These are phyloP conservation scores for Antrodiella citrinella DNA, from an alignment of 768 basidiomycete genomes.

Conservation along the genomic window DNA sequence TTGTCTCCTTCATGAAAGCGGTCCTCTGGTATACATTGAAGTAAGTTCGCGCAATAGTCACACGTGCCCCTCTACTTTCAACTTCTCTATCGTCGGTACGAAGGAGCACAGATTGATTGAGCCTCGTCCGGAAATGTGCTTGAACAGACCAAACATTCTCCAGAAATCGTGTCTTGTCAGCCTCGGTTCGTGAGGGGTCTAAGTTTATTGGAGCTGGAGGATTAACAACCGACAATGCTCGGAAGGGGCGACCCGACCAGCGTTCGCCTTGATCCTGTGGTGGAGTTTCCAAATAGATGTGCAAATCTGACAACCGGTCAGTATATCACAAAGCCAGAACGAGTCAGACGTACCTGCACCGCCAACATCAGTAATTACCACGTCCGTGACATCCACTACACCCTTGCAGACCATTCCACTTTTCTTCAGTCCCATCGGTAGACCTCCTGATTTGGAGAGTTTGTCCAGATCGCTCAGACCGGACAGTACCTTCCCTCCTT, in stretches of 20 bases:
- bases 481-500: slow-evolving; percentile 57
- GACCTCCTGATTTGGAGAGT: slow-evolving; percentile 51
- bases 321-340: not conserved
- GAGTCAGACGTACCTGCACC: slow-evolving; percentile 56
- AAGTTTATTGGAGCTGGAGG: slow-evolving; percentile 61
- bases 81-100: slow-evolving; percentile 70
- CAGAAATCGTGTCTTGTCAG: slow-evolving; percentile 75
- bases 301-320: slow-evolving; percentile 50
- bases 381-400: slow-evolving; percentile 75
- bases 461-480: slow-evolving; percentile 78
- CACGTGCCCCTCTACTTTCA: slow-evolving; percentile 51
- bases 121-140: slow-evolving; percentile 66
- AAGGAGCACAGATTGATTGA: slow-evolving; percentile 67
- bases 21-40: slow-evolving; percentile 84
- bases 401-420: slow-evolving; percentile 80
- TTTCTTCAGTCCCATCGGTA: slow-evolving; percentile 58
- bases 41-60: slow-evolving; percentile 70
- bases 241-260: slow-evolving; percentile 84
- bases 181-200: slow-evolving; percentile 54
- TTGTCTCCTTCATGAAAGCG: slow-evolving; percentile 67
- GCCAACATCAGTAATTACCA: slow-evolving; percentile 80
- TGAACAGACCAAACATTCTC: slow-evolving; percentile 88
- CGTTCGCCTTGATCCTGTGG: slow-evolving; percentile 77
- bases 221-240: slow-evolving; percentile 68
- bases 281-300: slow-evolving; percentile 76